A percentile compares a stretch with the other conserved stretches of the same genome.
Evolutionary conservation across 768 basidiomycete genomes (phyloP).

Genomic region (Lactifluus pinguis): DNA sequence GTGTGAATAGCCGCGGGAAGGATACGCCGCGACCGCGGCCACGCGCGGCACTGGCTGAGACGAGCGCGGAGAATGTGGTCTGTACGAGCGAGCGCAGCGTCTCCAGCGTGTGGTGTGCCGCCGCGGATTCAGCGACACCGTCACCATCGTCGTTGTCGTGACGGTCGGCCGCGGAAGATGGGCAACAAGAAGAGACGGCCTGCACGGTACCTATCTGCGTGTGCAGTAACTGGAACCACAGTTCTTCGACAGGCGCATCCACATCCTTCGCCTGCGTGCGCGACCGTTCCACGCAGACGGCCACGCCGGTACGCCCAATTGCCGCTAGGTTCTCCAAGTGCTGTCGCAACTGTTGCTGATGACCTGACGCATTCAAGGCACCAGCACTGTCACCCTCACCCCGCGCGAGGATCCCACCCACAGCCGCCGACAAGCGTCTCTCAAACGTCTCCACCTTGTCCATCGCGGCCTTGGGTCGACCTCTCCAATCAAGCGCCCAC

Average conservation of each 20-base stretch:
- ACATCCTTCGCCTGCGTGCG: constrained; percentile 25
- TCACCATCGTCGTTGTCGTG: constrained; percentile 14
- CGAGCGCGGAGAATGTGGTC: constrained; percentile 71
- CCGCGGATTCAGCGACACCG: neutral
- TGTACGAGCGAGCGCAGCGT: constrained; percentile 70
- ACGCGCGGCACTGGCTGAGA: constrained; percentile 59
- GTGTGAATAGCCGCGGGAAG: constrained; percentile 88
- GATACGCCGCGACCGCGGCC: constrained; percentile 56
- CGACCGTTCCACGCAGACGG: constrained; percentile 65
- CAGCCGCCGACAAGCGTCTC: constrained; percentile 36
- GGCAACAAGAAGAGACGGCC: constrained; percentile 41
- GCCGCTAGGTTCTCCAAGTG: constrained; percentile 42
- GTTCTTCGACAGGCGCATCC: constrained; percentile 55
- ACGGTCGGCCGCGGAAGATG: neutral
- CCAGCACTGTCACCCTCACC: neutral
- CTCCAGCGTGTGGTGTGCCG: constrained; percentile 30
- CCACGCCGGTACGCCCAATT: constrained; percentile 51
- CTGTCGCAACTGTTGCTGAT: constrained; percentile 24
- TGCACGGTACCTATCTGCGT: constrained; percentile 79
- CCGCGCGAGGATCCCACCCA: constrained; percentile 32
- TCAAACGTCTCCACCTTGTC: constrained; percentile 54
- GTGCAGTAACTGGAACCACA: constrained; percentile 82
- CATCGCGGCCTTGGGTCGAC: constrained; percentile 57
- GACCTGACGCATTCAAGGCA: neutral
- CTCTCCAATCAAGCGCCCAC: constrained; percentile 66